These are phyloP conservation scores for Heritiera littoralis DNA, from an alignment of 345 rosid genomes.

Conservation along the genomic window DNA sequence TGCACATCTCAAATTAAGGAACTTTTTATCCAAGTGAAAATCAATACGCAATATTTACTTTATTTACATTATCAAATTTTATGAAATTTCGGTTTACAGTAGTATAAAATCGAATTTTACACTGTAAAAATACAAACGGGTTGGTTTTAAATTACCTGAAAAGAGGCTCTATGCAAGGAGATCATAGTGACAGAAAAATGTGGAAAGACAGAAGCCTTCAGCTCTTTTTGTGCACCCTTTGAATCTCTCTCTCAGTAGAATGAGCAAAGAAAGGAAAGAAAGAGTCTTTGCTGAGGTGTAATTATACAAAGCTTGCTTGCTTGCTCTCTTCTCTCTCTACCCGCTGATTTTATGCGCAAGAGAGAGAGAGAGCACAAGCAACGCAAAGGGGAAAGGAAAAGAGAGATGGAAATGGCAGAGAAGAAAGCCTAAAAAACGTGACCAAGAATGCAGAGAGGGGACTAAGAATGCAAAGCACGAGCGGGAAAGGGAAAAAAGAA, in stretches of 20 bases:
- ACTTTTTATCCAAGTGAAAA: too few relatives aligned
- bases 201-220: constrained; percentile 24
- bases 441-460: too few relatives aligned
- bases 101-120: too few relatives aligned
- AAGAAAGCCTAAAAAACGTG: constrained; percentile 19
- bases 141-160: constrained; percentile 43
- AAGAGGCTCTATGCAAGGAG: constrained; percentile 47
- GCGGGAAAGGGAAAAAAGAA: too few relatives aligned
- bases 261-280: constrained; percentile 12
- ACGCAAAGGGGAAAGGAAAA: constrained; percentile 18
- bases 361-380: constrained; percentile 12
- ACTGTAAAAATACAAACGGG: background rate
- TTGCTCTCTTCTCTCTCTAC: constrained; percentile 16
- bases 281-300: background rate
- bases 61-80: too few relatives aligned
- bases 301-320: background rate
- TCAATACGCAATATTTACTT: too few relatives aligned
- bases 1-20: too few relatives aligned
- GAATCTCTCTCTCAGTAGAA: background rate
- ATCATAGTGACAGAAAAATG: constrained; percentile 43
- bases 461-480: too few relatives aligned
- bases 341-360: constrained; percentile 1
- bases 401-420: constrained; percentile 15
- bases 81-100: too few relatives aligned
- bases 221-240: background rate